Percentiles rank a stretch among this genome's conserved stretches.
Conservation (phyloP, 352 stramenopile species). For the Globisporangium solare region DNA sequence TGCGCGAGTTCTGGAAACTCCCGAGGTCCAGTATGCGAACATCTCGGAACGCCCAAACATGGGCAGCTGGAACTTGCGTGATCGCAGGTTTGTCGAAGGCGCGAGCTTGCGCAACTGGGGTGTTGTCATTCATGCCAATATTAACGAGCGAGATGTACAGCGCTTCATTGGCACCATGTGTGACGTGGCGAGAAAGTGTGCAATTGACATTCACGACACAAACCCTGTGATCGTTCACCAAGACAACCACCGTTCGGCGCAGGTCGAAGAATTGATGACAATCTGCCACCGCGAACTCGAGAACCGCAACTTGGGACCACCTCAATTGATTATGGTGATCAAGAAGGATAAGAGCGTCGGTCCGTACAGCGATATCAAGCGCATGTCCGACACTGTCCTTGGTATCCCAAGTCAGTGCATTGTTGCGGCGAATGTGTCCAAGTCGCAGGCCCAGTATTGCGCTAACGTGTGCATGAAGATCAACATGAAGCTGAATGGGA, state of each 20-base stretch:
- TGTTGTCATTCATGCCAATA: constrained; percentile 40
- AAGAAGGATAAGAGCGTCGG: constrained; percentile 38
- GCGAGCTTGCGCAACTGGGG: constrained; percentile 51
- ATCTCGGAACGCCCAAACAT: constrained; percentile 52
- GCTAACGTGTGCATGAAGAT: constrained; percentile 71
- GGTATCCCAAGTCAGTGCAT: constrained; percentile 74
- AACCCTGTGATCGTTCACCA: constrained; percentile 38
- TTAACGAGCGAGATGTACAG: constrained; percentile 30
- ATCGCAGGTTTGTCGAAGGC: constrained; percentile 63
- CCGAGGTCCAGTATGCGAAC: constrained; percentile 59
- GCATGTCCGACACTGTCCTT: constrained; percentile 58
- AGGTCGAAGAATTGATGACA: constrained; percentile 60
- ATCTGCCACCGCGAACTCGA: constrained; percentile 47
- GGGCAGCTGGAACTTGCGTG: constrained; percentile 73
- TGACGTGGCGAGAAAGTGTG: constrained; percentile 27
- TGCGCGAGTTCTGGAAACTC: constrained; percentile 46
- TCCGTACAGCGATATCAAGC: constrained; percentile 70
- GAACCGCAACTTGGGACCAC: constrained; percentile 20
- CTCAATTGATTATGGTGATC: constrained; percentile 60
- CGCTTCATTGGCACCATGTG: constrained; percentile 41
- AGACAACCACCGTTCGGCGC: constrained; percentile 26
- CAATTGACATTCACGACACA: constrained; percentile 33
- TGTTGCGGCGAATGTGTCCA: constrained; percentile 38
- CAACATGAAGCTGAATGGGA: constrained; percentile 71
- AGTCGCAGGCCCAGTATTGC: constrained; percentile 48